Base-by-base conservation (phyloP, 1,284 basidiomycete species). In the Exobasidium cylindrosporum region DNA sequence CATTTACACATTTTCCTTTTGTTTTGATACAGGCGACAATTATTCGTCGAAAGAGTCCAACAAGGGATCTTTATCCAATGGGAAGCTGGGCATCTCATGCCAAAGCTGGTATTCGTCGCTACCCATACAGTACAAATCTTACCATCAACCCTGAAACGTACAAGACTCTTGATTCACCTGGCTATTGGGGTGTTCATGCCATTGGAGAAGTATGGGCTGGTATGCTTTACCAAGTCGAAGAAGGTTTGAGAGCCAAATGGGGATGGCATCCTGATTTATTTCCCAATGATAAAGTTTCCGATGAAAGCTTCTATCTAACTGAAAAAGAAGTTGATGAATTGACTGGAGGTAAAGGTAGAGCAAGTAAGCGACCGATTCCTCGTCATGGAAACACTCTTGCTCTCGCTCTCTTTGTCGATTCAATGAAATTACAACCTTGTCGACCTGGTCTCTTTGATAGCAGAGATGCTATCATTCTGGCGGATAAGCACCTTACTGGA, bases 141-240 rank as follows among this genome's bases (percentile, higher is more conserved):
- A 86, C 86, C 11, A 76, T 89, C 80, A 97, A 96, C 84, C 94
- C 92, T 0, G 90, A 89, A 64, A 90, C 88, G 0, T 97, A 97
- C 85, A 89, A 92, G 85, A 94, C 89, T n/a, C 88, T 97, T 47
- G 92, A 97, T 84, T 89, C 89, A 81, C 88, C 90, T 58, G 90
- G 92, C 17, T 80, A 81, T 58, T 73, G 64, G 62, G 63, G 79
- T 54, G 82, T 82, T 23, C 91, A 93, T 80, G 89, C 90, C 44
- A 89, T 93, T 65, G 92, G 92, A 62, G 92, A 94, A 82, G 93
- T 97, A 63, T 97, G 93, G 93, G 93, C 93, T 21, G 85, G 96
- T 83, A 88, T 96, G 63, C 88, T 97, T 63, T 96, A 91, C 87
- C 86, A 76, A 55, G 59, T 74, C 7, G 70, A 67, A 52, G 75